phyloP scores from a whole-genome alignment of 352 stramenopile genomes.

The Halophytophthora batemanensis region DNA sequence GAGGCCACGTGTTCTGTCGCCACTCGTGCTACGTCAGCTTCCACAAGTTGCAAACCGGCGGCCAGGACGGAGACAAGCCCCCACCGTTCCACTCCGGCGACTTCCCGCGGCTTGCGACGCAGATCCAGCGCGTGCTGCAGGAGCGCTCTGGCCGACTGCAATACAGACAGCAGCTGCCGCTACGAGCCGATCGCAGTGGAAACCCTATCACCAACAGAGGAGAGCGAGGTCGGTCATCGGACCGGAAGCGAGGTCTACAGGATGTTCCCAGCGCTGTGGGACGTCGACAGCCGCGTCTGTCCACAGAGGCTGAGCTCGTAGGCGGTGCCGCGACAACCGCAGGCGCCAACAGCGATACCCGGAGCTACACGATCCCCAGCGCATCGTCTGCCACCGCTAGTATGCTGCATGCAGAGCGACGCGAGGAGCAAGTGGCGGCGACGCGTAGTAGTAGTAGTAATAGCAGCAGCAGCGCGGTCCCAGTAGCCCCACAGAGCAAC shows the following conservation, averaged over 20 bases:
- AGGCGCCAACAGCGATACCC: conserved; percentile 13
- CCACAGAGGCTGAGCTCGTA: conserved; percentile 9
- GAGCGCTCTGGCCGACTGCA: conserved; percentile 28
- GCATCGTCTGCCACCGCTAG: no score
- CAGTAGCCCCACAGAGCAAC: conserved; percentile 6
- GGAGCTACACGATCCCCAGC: conserved; percentile 3
- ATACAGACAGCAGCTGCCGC: conserved; percentile 19
- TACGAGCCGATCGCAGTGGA: conserved; percentile 13
- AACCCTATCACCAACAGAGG: conserved; percentile 5
- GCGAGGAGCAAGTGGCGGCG: conserved; percentile 6
- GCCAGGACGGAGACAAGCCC: conserved; percentile 1
- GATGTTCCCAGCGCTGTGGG: conserved; percentile 13
- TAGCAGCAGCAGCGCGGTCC: conserved; percentile 11
- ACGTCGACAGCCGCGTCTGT: conserved; percentile 12
- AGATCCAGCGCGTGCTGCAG: conserved; percentile 42
- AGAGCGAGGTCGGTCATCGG: conserved; percentile 22
- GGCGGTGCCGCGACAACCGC: conserved; percentile 7
- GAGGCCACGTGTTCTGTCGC: conserved; percentile 64
- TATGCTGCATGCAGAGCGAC: neutral
- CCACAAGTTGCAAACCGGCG: conserved; percentile 21
- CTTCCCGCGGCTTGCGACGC: conserved; percentile 39
- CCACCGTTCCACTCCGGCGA: conserved; percentile 27
- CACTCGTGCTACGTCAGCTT: conserved; percentile 61
- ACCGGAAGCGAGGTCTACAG: conserved; percentile 24
- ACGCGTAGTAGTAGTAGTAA: conserved; percentile 18